A percentile compares a stretch with the other conserved stretches of the same genome.
These are phyloP conservation scores for Cladosporium velox DNA, from an alignment of 2,329 filamentous ascomycete species.

Conservation along the genomic window DNA sequence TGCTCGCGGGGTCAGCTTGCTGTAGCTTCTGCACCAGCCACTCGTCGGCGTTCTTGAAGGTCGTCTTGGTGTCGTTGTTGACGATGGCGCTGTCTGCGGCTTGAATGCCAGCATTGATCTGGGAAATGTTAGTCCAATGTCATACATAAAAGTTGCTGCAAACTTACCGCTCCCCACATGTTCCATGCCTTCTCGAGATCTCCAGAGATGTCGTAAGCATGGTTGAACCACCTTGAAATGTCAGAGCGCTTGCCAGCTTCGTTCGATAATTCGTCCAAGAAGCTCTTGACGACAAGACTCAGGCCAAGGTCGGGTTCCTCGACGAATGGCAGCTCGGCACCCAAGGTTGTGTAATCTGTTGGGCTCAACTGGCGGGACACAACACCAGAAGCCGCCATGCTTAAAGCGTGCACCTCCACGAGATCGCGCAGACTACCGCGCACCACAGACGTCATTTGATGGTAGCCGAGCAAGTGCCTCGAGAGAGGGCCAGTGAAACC, in stretches of 20 bases:
- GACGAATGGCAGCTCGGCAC: constrained; percentile 68
- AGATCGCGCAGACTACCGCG: constrained; percentile 79
- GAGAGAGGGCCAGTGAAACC: constrained; percentile 95
- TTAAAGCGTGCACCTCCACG: constrained; percentile 76
- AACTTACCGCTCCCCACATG: constrained; percentile 65
- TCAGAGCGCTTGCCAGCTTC: constrained; percentile 55
- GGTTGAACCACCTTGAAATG: constrained; percentile 60
- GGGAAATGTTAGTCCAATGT: constrained; percentile 19
- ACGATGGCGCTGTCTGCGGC: constrained; percentile 52
- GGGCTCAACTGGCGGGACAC: constrained; percentile 64
- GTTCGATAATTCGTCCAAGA: constrained; percentile 69
- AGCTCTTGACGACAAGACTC: constrained; percentile 77
- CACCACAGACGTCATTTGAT: constrained; percentile 77
- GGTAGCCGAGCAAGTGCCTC: constrained; percentile 83
- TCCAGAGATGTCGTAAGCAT: constrained; percentile 58
- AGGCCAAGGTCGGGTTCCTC: constrained; percentile 72
- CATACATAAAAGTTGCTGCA: background rate
- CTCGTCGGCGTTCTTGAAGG: constrained; percentile 61
- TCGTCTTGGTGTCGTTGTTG: constrained; percentile 47
- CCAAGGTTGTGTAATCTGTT: constrained; percentile 61
- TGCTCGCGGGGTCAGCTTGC: constrained; percentile 3
- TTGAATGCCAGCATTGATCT: constrained; percentile 62
- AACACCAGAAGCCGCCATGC: constrained; percentile 79
- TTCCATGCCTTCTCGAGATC: constrained; percentile 63
- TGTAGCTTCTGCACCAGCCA: constrained; percentile 52